These are phyloP conservation scores for Candida yuanshanica DNA, from an alignment of 805 yeast genomes.

Conservation along the genomic window DNA sequence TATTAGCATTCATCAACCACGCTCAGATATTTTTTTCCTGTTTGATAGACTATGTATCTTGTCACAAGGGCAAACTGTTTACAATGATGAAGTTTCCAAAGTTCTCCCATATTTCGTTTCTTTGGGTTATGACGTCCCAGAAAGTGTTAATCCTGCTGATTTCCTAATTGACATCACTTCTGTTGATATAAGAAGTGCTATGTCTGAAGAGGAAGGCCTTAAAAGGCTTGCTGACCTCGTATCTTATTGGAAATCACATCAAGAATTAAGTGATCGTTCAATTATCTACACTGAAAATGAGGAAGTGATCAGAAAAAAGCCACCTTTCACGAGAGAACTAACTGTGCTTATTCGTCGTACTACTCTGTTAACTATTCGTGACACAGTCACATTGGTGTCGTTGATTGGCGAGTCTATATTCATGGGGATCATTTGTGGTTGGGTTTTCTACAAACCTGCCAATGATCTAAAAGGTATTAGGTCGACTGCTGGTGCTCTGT, in stretches of 20 bases:
- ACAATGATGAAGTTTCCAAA: conserved; percentile 37
- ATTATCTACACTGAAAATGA: neutral
- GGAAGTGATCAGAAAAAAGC: conserved; percentile 18
- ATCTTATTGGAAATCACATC: conserved; percentile 28
- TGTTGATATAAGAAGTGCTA: conserved; percentile 36
- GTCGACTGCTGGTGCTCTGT: conserved; percentile 46
- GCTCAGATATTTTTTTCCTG: conserved; percentile 68
- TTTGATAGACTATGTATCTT: conserved; percentile 68
- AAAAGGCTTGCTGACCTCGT: conserved; percentile 28
- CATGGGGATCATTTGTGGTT: conserved; percentile 45
- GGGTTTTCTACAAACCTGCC: conserved; percentile 69
- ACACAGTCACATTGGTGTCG: conserved; percentile 34
- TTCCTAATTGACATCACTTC: conserved; percentile 43
- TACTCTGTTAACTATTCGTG: conserved; percentile 37
- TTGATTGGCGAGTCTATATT: conserved; percentile 14
- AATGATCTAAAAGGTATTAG: conserved; percentile 57
- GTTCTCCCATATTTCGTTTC: conserved; percentile 41
- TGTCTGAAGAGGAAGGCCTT: conserved; percentile 29
- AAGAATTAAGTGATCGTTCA: neutral
- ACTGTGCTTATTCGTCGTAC: conserved; percentile 36
- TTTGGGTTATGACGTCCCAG: conserved; percentile 37
- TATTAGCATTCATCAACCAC: conserved; percentile 80
- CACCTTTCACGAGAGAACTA: conserved; percentile 40
- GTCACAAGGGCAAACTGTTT: conserved; percentile 49
- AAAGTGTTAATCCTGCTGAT: conserved; percentile 47